These are phyloP conservation scores for Penicillium verrucosum DNA, from an alignment of 2,329 filamentous ascomycete genomes.

Conservation along the genomic window DNA sequence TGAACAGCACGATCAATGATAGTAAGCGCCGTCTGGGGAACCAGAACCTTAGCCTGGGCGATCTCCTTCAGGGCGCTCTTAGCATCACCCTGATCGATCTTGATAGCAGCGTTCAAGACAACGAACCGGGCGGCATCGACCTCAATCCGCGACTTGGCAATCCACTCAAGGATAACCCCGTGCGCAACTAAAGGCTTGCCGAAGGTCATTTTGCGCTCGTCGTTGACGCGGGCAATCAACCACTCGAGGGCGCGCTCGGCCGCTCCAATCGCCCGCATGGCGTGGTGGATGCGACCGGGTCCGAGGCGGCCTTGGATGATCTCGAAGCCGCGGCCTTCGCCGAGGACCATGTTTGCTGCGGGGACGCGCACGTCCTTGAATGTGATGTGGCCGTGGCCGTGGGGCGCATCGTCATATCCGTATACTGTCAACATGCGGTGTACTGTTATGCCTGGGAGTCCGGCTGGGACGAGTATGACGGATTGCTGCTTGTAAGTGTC, in stretches of 20 bases:
- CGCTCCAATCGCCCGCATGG: slow-evolving; percentile 90
- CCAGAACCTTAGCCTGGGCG: slow-evolving; percentile 88
- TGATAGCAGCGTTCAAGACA: slow-evolving; percentile 90
- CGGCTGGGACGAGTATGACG: slow-evolving; percentile 80
- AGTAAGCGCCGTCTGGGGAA: slow-evolving; percentile 74
- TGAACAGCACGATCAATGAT: slow-evolving; percentile 95
- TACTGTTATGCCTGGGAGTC: slow-evolving; percentile 81
- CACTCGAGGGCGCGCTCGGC: slow-evolving; percentile 89
- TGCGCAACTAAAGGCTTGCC: slow-evolving; percentile 83
- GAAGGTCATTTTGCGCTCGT: slow-evolving; percentile 85
- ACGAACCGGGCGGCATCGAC: slow-evolving; percentile 88
- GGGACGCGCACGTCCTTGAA: slow-evolving; percentile 92
- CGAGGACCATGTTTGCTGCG: slow-evolving; percentile 77
- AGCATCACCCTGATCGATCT: slow-evolving; percentile 84
- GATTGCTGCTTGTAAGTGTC: slow-evolving; percentile 88
- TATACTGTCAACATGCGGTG: slow-evolving; percentile 92
- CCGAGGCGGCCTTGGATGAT: slow-evolving; percentile 97
- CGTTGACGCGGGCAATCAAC: slow-evolving; percentile 92
- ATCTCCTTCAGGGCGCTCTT: slow-evolving; percentile 92
- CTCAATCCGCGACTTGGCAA: slow-evolving; percentile 86
- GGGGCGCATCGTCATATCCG: slow-evolving; percentile 96
- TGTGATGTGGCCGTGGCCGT: slow-evolving; percentile 89
- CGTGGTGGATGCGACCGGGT: slow-evolving; percentile 94
- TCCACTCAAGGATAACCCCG: slow-evolving; percentile 92
- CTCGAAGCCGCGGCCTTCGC: slow-evolving; percentile 92